Percentiles rank a stretch among this genome's conserved stretches.
Conservation (phyloP, 495 filamentous ascomycete species). For the Xylaria palmicola region DNA sequence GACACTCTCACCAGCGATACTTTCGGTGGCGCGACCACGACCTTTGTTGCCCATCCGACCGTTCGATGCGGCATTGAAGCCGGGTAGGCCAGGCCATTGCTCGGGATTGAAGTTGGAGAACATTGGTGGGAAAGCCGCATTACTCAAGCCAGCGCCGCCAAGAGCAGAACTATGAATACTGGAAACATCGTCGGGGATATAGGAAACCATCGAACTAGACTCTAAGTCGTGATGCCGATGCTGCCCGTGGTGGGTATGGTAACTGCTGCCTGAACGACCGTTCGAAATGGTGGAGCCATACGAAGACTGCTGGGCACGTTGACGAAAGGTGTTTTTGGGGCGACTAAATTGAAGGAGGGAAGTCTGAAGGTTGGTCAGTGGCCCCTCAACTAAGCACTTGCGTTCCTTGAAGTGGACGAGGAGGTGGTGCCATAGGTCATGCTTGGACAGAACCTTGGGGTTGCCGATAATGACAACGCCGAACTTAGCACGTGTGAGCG, state of each 20-base stretch:
- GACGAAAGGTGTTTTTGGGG: slow-evolving; percentile 88
- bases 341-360: slow-evolving; percentile 93
- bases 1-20: slow-evolving; percentile 85
- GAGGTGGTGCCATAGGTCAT: slow-evolving; percentile 96
- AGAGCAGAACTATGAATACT: slow-evolving; percentile 92
- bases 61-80: slow-evolving; percentile 61
- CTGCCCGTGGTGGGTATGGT: slow-evolving; percentile 49
- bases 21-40: slow-evolving; percentile 65
- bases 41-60: slow-evolving; percentile 49
- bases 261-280: slow-evolving; percentile 39
- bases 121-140: slow-evolving; percentile 86
- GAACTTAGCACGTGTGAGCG: slow-evolving; percentile 94
- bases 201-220: slow-evolving; percentile 81
- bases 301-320: slow-evolving; percentile 51
- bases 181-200: slow-evolving; percentile 96
- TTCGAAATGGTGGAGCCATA: slow-evolving; percentile 73
- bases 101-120: slow-evolving; percentile 88
- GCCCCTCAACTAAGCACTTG: slow-evolving; percentile 94
- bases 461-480: slow-evolving; percentile 96
- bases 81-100: slow-evolving; percentile 80
- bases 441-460: slow-evolving; percentile 96
- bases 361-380: slow-evolving; percentile 92
- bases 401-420: slow-evolving; percentile 96
- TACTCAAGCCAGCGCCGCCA: slow-evolving; percentile 72
- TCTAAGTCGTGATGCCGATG: slow-evolving; percentile 69